Base-by-base conservation (phyloP, 2,329 filamentous ascomycete genomes). In the Claviceps sp. region DNA sequence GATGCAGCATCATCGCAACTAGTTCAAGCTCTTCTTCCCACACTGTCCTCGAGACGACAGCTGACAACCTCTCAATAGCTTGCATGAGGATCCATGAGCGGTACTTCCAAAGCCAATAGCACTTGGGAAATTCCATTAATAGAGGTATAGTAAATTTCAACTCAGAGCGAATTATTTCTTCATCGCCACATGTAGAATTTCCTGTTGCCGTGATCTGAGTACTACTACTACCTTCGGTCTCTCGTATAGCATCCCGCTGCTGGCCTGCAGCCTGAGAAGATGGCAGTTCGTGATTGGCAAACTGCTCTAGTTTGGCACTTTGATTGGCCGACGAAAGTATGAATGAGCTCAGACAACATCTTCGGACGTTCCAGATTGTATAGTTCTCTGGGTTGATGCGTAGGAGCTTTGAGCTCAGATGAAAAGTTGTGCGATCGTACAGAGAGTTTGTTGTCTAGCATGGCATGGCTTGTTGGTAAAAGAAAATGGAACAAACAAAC, bases 61-160 rank as follows among this genome's bases (percentile, higher is more conserved):
- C 56, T 2, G 81, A 76, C 9, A 95, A 72, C 18, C 82, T 73
- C 13, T 74, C 65, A 47, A 85, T 86, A 37, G 83, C 82, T 65
- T 88, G 79, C 51, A 84, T 73, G 14, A 98, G 73, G 3, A 91
- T 72, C 90, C 93, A 98, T 46, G 85, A 70, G 30, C 93, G 84
- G 68, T 96, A 91, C 60, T 95, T 95, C 93, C 93, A 98, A 62
- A 98, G 91, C 91, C 93, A 97, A 72, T 98, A 98, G 74, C 93
- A 97, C 67, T 98, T 98, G 6, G 93, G 93, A 58, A 82, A 91
- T 58, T 89, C 81, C 57, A 87, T 77, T 48, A 98, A 78, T 20
- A 98, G 76, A 0, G 88, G 87, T 42, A 96, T 79, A 37, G 91
- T 83, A 63, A 96, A 95, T 47, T 72, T 71, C 37, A 98, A 74